Base-by-base conservation (phyloP, 2,329 filamentous ascomycete genomes). In the Nemania serpens region DNA sequence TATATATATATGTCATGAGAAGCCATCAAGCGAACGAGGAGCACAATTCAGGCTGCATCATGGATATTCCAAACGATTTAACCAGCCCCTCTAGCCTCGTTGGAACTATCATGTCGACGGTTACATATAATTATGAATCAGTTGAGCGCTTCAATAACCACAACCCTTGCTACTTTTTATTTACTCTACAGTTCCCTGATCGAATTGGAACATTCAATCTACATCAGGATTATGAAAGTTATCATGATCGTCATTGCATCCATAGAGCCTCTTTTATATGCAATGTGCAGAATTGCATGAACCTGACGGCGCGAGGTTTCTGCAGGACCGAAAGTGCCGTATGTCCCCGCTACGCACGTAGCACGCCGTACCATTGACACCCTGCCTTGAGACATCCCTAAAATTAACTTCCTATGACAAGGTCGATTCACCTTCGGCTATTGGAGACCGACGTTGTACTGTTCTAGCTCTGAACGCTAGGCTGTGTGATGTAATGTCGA, bases 151-250 rank as follows among this genome's bases (percentile, higher is more conserved):
- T 45, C 20, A 18, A 22, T 12, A 47, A 47, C 33, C n/a, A 34
- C 37, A 15, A 42, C 13, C 36, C 20, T 55, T 46, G 45, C 55
- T 13, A 39, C 51, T 55, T 58, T 56, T 54, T 48, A 58, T 53
- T 53, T 57, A 60, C 34, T 63, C 45, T 62, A 63, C 62, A 65
- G 54, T 60, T 29, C 47, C 59, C 56, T 49, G 49, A 54, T 52
- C 17, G 43, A 62, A 59, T 43, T 41, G n/a, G 11, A 43, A 33
- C 29, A 55, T 60, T 62, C 43, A 51, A 58, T 55, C 49, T 60
- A 65, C 62, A 63, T 63, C 45, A 58, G 46, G 52, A 53, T 39
- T n/a, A 11, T 41, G 39, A 45, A 61, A 59, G 41, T 39, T 53
- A 41, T 54, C 59, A 33, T 60, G 13, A 45, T 57, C 55, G 36